Evolutionary conservation across 768 basidiomycete species (phyloP).

Genomic region (Lentinula boryana): DNA sequence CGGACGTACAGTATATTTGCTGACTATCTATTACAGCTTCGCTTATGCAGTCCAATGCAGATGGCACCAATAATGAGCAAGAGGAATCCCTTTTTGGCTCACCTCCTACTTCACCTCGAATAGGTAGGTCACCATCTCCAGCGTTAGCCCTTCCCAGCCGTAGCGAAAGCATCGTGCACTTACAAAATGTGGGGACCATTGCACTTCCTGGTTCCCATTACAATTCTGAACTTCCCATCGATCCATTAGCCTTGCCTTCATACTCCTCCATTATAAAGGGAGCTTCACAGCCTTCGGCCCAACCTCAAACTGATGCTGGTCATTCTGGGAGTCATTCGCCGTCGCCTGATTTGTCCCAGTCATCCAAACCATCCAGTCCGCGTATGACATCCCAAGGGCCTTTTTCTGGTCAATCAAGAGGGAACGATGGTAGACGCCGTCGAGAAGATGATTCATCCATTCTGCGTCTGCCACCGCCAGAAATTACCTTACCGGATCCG

Average conservation of each 20-base stretch:
- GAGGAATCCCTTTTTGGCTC: conserved; percentile 79
- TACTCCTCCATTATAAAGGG: conserved; percentile 24
- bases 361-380: conserved; percentile 11
- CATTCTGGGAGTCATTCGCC: background rate
- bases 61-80: conserved; percentile 31
- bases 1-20: background rate
- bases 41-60: background rate
- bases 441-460: conserved; percentile 29
- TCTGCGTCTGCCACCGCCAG: conserved; percentile 40
- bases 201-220: conserved; percentile 94
- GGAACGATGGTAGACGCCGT: conserved; percentile 28
- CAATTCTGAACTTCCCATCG: conserved; percentile 80
- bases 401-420: conserved; percentile 17
- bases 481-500: conserved; percentile 59
- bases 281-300: conserved; percentile 33
- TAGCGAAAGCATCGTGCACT: conserved; percentile 28
- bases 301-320: conserved; percentile 10
- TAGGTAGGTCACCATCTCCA: conserved; percentile 73
- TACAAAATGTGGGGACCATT: conserved; percentile 96
- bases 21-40: background rate
- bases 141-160: conserved; percentile 52
- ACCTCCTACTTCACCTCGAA: conserved; percentile 60
- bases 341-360: conserved; percentile 10
- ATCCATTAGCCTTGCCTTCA: conserved; percentile 69
- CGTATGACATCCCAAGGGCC: conserved; percentile 18